phyloP scores from a whole-genome alignment of 139 green algal species.

The Trebouxia sp. region DNA sequence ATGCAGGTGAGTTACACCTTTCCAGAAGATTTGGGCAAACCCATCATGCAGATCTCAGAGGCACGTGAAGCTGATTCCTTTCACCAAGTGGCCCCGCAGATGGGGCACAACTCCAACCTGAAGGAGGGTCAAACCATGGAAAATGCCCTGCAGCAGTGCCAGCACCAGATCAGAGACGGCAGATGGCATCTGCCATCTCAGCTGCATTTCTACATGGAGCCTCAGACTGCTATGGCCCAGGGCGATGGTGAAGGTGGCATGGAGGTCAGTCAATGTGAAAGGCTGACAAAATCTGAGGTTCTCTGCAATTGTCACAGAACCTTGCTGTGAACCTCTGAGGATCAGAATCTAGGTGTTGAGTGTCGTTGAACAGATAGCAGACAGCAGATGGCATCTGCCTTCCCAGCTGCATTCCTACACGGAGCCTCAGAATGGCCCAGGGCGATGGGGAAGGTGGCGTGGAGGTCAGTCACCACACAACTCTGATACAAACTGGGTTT shows the following conservation, averaged over 20 bases:
- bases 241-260: conserved; percentile 5
- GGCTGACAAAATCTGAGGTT: no score
- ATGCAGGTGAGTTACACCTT: conserved; percentile 13
- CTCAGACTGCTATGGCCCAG: conserved; percentile 2
- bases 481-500: no score
- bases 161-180: background rate
- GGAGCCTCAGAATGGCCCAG: background rate
- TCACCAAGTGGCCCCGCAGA: background rate
- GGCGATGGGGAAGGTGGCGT: background rate
- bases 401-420: conserved; percentile 42
- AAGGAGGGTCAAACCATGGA: conserved; percentile 13
- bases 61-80: background rate
- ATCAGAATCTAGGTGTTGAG: no score
- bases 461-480: background rate
- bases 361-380: background rate
- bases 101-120: background rate
- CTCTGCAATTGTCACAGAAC: no score
- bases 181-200: conserved; percentile 26
- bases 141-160: background rate
- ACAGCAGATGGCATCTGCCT: background rate
- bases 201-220: conserved; percentile 44
- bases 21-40: background rate
- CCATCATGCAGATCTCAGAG: conserved; percentile 2
- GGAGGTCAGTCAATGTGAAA: background rate
- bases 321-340: no score